phyloP scores from a whole-genome alignment of 2,329 filamentous ascomycete species.

The Rhytidhysteron rufulum region DNA sequence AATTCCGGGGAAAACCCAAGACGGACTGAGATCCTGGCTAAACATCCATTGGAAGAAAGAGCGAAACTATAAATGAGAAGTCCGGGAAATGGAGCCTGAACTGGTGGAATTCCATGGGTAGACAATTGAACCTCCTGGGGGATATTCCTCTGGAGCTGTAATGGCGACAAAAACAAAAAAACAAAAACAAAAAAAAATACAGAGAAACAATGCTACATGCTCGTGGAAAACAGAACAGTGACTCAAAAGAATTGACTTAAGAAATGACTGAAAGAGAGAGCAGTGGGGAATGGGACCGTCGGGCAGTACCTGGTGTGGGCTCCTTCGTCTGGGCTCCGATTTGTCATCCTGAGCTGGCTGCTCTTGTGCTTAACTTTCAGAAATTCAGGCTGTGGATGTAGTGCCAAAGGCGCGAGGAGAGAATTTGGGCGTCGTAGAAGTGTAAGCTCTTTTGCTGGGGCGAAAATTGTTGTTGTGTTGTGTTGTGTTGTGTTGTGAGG shows the following conservation, averaged over 20 bases:
- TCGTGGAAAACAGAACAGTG: conserved; percentile 19
- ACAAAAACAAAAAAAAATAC: conserved; percentile 15
- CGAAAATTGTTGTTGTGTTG: conserved; percentile 9
- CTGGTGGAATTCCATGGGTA: neutral
- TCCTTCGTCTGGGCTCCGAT: conserved; percentile 39
- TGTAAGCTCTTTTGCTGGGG: conserved; percentile 8
- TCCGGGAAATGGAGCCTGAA: too few species aligned
- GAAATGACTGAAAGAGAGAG: conserved; percentile 16
- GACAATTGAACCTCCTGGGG: conserved; percentile 8
- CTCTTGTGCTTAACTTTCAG: conserved; percentile 24
- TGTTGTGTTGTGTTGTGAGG: neutral
- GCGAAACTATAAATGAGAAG: too few species aligned
- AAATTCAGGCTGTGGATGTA: conserved; percentile 9
- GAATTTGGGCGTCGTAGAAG: conserved; percentile 1
- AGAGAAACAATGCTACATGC: conserved; percentile 24
- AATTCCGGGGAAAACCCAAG: too few species aligned
- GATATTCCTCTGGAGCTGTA: conserved; percentile 1
- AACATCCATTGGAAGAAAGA: too few species aligned
- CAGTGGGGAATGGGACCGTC: conserved; percentile 28
- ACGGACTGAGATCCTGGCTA: too few species aligned
- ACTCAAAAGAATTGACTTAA: conserved; percentile 14
- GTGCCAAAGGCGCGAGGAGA: conserved; percentile 11
- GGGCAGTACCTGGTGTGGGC: conserved; percentile 40
- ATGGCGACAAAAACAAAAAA: conserved; percentile 13
- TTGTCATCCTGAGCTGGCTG: conserved; percentile 41